These are phyloP conservation scores for Leccinum disarticulatum DNA, from an alignment of 768 basidiomycete genomes.

Conservation along the genomic window DNA sequence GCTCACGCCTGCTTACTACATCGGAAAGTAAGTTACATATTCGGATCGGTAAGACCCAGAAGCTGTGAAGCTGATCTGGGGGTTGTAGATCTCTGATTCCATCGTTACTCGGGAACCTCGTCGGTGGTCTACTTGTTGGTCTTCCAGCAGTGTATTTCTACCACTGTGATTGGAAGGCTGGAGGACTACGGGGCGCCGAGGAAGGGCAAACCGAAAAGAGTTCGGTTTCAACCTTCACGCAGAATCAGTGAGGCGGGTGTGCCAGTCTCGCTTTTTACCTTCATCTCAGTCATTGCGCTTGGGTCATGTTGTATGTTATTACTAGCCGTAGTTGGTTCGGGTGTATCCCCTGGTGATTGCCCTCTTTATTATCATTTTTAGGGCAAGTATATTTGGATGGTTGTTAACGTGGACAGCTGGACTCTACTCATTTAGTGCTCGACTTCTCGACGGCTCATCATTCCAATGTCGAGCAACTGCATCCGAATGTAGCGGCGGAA, in stretches of 20 bases:
- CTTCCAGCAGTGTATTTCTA: constrained; percentile 67
- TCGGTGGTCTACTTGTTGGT: constrained; percentile 64
- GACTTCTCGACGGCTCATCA: not conserved
- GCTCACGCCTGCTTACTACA: constrained; percentile 44
- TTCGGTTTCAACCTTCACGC: constrained; percentile 9
- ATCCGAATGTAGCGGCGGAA: not conserved
- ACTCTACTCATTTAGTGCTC: not conserved
- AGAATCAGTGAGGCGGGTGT: not conserved
- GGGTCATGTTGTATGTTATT: not conserved
- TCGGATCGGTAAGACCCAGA: not conserved
- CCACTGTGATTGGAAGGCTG: constrained; percentile 48
- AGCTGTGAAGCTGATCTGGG: not conserved
- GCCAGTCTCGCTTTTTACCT: not conserved
- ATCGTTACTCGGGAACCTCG: constrained; percentile 61
- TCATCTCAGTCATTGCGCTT: too few species aligned
- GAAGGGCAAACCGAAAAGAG: constrained; percentile 24
- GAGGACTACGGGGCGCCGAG: constrained; percentile 42
- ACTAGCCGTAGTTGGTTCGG: not conserved
- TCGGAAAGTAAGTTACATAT: constrained; percentile 53
- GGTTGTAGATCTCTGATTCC: constrained; percentile 57
- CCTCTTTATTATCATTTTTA: not conserved
- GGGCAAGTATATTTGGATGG: not conserved
- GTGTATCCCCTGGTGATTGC: not conserved
- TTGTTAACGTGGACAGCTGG: not conserved
- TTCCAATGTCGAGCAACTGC: not conserved